Percentiles rank a stretch among this genome's conserved stretches.
These are phyloP conservation scores for Trapa incisa DNA, from an alignment of 345 rosid genomes.

Conservation along the genomic window DNA sequence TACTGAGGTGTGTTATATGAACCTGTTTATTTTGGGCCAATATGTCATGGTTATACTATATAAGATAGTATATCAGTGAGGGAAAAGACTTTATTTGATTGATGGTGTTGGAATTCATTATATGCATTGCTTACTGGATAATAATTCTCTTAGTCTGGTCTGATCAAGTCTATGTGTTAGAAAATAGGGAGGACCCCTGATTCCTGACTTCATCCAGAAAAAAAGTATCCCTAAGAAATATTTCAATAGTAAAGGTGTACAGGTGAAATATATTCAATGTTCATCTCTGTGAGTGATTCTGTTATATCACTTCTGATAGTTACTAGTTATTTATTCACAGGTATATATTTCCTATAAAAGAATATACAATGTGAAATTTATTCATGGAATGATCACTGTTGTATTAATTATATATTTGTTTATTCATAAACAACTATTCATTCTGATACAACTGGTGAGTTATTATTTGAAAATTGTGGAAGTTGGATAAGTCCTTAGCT, in stretches of 20 bases:
- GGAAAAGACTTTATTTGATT: background rate
- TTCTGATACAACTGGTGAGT: background rate
- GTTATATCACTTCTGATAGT: background rate
- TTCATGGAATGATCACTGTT: background rate
- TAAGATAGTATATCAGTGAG: background rate
- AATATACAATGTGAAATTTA: background rate
- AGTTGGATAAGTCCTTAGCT: background rate
- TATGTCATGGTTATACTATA: background rate
- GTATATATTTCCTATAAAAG: background rate
- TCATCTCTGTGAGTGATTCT: background rate
- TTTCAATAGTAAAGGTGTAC: background rate
- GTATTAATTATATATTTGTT: background rate
- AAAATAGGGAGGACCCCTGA: too few species aligned
- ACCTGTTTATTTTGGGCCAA: background rate
- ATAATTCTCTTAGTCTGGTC: background rate
- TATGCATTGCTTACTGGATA: background rate
- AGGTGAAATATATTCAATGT: background rate
- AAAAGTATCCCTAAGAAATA: background rate
- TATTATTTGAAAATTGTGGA: background rate
- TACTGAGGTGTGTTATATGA: slow-evolving; percentile 42
- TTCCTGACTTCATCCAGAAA: too few species aligned
- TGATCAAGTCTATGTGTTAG: too few species aligned
- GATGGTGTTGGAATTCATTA: background rate
- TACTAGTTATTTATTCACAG: background rate
- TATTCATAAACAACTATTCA: background rate